These are phyloP conservation scores for Colletotrichum abscissum DNA, from an alignment of 2,329 filamentous ascomycete genomes.

Conservation along the genomic window DNA sequence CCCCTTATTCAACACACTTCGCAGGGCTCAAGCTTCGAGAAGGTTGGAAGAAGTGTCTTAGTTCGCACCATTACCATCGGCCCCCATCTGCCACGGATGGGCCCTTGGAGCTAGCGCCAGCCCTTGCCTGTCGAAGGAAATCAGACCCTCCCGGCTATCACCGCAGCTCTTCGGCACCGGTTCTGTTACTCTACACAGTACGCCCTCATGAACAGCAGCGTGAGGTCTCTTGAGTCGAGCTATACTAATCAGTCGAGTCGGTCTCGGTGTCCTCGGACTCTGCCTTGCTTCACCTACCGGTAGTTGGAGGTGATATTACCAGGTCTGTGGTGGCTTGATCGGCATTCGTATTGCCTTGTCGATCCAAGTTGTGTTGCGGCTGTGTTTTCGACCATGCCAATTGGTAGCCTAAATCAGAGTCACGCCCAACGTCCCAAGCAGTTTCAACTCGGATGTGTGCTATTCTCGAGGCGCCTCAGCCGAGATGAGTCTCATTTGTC, in stretches of 20 bases:
- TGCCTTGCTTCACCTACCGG: not conserved
- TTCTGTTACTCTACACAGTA: too few species aligned
- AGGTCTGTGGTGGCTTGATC: not conserved
- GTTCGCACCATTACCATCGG: conserved; percentile 6
- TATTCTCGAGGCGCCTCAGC: not conserved
- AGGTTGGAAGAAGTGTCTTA: conserved; percentile 25
- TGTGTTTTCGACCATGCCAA: not conserved
- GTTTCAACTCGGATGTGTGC: not conserved
- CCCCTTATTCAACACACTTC: conserved; percentile 6
- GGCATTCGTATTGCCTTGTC: not conserved
- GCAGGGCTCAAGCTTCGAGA: conserved; percentile 33
- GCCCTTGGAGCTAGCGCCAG: not conserved
- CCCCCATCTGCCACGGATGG: not conserved
- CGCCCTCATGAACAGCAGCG: not conserved
- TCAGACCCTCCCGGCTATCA: not conserved
- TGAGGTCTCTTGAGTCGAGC: not conserved
- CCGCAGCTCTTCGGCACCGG: not conserved
- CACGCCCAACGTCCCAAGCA: not conserved
- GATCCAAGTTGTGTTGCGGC: conserved; percentile 6
- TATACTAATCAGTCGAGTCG: not conserved
- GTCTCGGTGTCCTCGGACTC: not conserved
- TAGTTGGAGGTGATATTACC: not conserved
- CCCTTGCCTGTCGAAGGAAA: not conserved
- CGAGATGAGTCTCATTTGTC: not conserved
- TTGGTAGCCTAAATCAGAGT: not conserved